Conservation (phyloP, 768 basidiomycete genomes). For the Mycena metata region DNA sequence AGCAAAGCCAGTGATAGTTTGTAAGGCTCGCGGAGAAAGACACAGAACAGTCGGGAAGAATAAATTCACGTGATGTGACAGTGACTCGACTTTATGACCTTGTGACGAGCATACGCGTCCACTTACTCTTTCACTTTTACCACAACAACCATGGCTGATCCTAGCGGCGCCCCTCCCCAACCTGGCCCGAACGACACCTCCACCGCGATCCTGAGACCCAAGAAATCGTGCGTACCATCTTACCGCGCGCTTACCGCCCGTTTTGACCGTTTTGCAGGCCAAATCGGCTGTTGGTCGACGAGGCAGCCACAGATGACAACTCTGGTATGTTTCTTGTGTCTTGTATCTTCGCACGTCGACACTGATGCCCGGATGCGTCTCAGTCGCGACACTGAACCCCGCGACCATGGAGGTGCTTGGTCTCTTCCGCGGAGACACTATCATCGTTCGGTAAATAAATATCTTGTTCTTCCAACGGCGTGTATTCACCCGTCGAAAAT, state of each 20-base stretch:
- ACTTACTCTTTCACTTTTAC: slow-evolving; percentile 39
- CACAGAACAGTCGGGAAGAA: neutral
- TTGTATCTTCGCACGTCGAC: slow-evolving; percentile 9
- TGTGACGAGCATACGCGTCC: slow-evolving; percentile 54
- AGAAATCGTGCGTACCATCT: slow-evolving; percentile 90
- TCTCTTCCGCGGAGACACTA: slow-evolving; percentile 97
- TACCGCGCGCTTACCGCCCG: slow-evolving; percentile 32
- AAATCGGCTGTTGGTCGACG: slow-evolving; percentile 97
- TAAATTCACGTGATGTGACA: neutral
- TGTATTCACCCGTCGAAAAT: slow-evolving; percentile 15
- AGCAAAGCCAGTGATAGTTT: neutral
- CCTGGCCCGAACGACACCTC: slow-evolving; percentile 92
- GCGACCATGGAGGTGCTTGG: slow-evolving; percentile 95
- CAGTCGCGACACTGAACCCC: slow-evolving; percentile 95
- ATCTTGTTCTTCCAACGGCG: neutral
- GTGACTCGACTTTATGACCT: neutral
- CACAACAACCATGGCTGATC: slow-evolving; percentile 71
- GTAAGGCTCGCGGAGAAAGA: neutral
- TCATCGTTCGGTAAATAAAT: slow-evolving; percentile 85
- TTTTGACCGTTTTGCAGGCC: slow-evolving; percentile 68
- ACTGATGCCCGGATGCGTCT: slow-evolving; percentile 29
- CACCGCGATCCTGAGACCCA: slow-evolving; percentile 95
- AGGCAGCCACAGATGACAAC: slow-evolving; percentile 95
- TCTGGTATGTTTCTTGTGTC: slow-evolving; percentile 70
- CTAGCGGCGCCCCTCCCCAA: slow-evolving; percentile 85